phyloP scores from a whole-genome alignment of 306 rosid species.

The Echinosophora koreensis region DNA sequence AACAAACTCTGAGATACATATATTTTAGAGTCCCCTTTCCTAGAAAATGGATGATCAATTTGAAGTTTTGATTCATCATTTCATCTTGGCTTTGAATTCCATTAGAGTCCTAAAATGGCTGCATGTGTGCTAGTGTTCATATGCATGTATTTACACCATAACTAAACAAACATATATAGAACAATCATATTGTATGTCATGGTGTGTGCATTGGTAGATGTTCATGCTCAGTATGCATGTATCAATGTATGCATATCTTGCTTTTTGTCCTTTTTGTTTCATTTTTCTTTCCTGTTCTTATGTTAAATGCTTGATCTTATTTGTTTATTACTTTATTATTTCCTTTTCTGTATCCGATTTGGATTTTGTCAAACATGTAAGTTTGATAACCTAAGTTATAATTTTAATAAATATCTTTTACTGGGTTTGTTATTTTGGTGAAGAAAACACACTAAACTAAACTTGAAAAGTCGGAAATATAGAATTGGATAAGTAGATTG shows the following conservation, averaged over 20 bases:
- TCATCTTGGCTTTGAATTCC: slow-evolving; percentile 19
- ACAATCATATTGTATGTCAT: neutral
- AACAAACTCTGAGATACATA: neutral
- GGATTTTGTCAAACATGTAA: neutral
- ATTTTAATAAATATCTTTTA: neutral
- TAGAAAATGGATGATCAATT: neutral
- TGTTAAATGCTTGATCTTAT: slow-evolving; percentile 5
- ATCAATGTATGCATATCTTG: neutral
- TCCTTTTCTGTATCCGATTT: slow-evolving; percentile 3
- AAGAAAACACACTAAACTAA: neutral
- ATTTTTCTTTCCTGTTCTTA: neutral
- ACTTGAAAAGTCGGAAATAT: neutral
- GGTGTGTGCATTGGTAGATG: slow-evolving; percentile 6
- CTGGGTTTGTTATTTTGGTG: slow-evolving; percentile 25
- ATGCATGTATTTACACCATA: slow-evolving; percentile 14
- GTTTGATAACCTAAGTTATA: slow-evolving; percentile 6
- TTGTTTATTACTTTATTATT: neutral
- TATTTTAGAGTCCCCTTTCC: neutral
- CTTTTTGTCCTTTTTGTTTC: neutral
- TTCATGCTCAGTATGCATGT: neutral
- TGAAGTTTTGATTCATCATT: slow-evolving; percentile 16
- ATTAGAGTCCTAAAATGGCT: neutral
- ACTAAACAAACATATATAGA: neutral
- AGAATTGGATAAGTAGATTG: slow-evolving; percentile 17
- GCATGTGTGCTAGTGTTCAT: neutral